These are phyloP conservation scores for Aphanomyces stellatus DNA, from an alignment of 352 stramenopile species.

Conservation along the genomic window DNA sequence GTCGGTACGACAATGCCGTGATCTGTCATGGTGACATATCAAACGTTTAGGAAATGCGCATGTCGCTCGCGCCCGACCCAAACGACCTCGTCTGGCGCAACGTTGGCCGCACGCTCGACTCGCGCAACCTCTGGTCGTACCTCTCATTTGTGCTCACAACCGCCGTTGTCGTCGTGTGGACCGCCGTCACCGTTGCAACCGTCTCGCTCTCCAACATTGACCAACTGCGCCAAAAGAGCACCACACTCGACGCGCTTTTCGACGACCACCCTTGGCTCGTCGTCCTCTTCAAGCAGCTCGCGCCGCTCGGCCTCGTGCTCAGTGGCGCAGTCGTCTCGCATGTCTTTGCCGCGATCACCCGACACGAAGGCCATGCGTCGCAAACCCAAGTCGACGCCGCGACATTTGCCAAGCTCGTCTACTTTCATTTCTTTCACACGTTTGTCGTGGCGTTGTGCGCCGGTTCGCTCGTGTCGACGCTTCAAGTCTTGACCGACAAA, in stretches of 20 bases:
- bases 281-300: constrained; percentile 58
- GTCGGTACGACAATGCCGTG: constrained; percentile 16
- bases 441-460: constrained; percentile 76
- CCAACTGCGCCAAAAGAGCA: constrained; percentile 36
- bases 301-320: constrained; percentile 70
- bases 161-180: constrained; percentile 76
- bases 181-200: constrained; percentile 58
- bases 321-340: constrained; percentile 50
- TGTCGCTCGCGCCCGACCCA: constrained; percentile 51
- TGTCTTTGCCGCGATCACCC: constrained; percentile 71
- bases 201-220: constrained; percentile 62
- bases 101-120: constrained; percentile 49
- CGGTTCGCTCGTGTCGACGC: constrained; percentile 57
- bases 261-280: constrained; percentile 51
- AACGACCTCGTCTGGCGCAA: constrained; percentile 78
- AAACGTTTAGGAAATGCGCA: constrained; percentile 34
- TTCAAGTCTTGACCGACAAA: constrained; percentile 47
- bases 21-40: neutral
- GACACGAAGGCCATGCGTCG: constrained; percentile 64
- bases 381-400: constrained; percentile 51
- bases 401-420: constrained; percentile 70
- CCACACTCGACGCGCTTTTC: constrained; percentile 33
- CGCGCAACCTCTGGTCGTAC: constrained; percentile 37
- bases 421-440: constrained; percentile 75
- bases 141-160: constrained; percentile 38